Conservation (phyloP, 345 rosid genomes). For the Eucalyptus lansdowneana region DNA sequence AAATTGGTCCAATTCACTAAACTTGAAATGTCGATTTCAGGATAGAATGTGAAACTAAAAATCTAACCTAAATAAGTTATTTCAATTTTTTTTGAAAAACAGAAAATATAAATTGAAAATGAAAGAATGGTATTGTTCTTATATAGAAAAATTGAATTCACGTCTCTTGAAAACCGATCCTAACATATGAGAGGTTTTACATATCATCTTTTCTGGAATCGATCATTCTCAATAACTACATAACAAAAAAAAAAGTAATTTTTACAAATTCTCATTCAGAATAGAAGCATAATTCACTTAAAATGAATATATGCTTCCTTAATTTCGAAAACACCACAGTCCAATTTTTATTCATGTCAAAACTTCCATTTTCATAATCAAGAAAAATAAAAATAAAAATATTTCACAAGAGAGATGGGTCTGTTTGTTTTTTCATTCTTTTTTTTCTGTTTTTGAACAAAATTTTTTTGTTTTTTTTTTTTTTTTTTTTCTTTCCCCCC, state of each 20-base stretch:
- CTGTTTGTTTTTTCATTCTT: no score
- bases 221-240: fast-evolving
- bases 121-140: not conserved
- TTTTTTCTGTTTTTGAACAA: no score
- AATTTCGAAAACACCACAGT: not conserved
- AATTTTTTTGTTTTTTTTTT: no score
- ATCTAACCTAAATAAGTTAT: not conserved
- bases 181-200: not conserved
- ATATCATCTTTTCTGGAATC: fast-evolving
- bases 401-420: not conserved
- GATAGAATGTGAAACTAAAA: not conserved
- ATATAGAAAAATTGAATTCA: not conserved
- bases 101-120: not conserved
- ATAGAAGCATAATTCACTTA: not conserved
- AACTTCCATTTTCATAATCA: not conserved
- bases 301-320: not conserved
- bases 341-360: not conserved
- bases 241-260: not conserved
- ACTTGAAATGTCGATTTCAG: not conserved
- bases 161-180: no score
- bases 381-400: not conserved
- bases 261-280: not conserved
- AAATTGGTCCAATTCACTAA: fast-evolving
- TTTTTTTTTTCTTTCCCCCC: no score
- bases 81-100: not conserved